Conservation (phyloP, 2,329 filamentous ascomycete species). For the Colletotrichum lini region DNA sequence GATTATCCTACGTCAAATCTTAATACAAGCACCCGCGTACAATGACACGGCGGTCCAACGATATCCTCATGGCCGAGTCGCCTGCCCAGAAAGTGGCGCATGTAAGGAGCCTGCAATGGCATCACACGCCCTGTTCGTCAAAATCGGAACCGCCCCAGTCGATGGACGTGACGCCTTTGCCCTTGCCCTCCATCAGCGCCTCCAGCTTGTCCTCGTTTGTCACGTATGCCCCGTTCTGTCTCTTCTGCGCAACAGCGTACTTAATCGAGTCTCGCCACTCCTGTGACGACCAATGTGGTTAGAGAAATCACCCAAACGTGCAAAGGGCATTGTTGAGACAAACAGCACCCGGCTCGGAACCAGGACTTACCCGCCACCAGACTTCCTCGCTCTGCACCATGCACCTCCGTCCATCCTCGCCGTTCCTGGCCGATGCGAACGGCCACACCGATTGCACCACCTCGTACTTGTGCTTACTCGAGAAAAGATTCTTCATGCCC, state of each 20-base stretch:
- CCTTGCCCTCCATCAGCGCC: constrained; percentile 42
- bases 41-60: not conserved
- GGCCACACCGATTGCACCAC: constrained; percentile 71
- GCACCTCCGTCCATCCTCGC: constrained; percentile 60
- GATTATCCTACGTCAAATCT: constrained; percentile 51
- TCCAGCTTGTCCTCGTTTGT: constrained; percentile 69
- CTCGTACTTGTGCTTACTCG: constrained; percentile 68
- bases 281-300: constrained; percentile 2
- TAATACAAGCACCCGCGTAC: not conserved
- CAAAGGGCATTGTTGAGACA: not conserved
- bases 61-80: not conserved
- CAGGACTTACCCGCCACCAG: constrained; percentile 61
- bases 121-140: not conserved
- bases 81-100: not conserved
- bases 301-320: not conserved
- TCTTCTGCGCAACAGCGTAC: constrained; percentile 49
- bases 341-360: not conserved
- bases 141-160: not conserved
- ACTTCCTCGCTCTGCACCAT: constrained; percentile 69
- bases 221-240: constrained; percentile 57
- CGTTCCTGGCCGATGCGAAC: constrained; percentile 65
- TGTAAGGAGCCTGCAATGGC: not conserved
- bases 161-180: constrained; percentile 2
- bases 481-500: constrained; percentile 65
- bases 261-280: constrained; percentile 60